Percentiles rank a stretch among this genome's conserved stretches.
Evolutionary conservation across 768 basidiomycete genomes (phyloP).

Genomic region (Termitomyces sp.): DNA sequence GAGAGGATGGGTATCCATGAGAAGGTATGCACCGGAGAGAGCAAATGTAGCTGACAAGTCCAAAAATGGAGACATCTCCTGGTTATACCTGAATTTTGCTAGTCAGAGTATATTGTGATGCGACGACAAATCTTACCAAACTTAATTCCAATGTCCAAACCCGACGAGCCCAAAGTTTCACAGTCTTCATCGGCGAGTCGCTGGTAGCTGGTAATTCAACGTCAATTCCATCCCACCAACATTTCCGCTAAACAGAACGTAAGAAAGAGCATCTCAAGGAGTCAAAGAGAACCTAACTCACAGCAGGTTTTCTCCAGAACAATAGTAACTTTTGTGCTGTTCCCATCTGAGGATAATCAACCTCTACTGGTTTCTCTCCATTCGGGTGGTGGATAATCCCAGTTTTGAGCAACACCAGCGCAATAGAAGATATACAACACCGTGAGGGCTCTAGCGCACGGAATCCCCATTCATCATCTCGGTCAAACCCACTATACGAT

Average conservation of each 20-base stretch:
- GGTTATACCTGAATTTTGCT: constrained; percentile 17
- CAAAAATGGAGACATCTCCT: constrained; percentile 2
- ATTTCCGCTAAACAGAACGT: constrained; percentile 69
- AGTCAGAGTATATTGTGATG: background rate
- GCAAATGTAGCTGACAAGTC: constrained; percentile 8
- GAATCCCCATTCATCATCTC: constrained; percentile 98
- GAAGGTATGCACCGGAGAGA: constrained; percentile 20
- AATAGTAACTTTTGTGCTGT: constrained; percentile 95
- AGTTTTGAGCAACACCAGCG: constrained; percentile 94
- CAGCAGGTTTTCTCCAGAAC: constrained; percentile 99
- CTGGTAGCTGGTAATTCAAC: constrained; percentile 69
- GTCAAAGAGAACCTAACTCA: constrained; percentile 34
- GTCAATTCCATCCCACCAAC: constrained; percentile 99
- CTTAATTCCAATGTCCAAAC: constrained; percentile 99
- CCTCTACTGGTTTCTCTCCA: constrained; percentile 67
- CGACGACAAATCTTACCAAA: constrained; percentile 50
- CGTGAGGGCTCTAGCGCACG: constrained; percentile 93
- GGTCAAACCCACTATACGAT: constrained; percentile 80
- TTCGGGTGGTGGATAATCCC: constrained; percentile 81
- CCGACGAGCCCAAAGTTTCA: constrained; percentile 95
- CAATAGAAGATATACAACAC: constrained; percentile 98
- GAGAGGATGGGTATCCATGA: constrained; percentile 20
- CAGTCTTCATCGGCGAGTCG: constrained; percentile 44
- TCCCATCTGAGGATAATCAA: constrained; percentile 92
- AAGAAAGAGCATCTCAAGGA: background rate